Base-by-base conservation (phyloP, 768 basidiomycete genomes). In the Leucosporidium yakuticum region DNA sequence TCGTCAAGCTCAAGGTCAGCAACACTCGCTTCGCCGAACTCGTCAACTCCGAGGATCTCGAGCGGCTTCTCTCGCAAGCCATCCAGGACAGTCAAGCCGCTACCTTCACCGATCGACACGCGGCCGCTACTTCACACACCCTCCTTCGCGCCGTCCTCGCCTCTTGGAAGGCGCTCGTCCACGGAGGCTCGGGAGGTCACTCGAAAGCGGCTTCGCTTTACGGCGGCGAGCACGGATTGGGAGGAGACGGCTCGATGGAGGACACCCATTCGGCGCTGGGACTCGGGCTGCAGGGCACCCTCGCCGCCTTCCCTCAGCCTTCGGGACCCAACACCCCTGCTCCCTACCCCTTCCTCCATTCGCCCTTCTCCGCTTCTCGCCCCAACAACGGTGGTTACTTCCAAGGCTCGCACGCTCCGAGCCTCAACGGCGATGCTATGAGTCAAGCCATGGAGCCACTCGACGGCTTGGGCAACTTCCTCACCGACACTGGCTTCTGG, bases 1-100 rank as follows among this genome's bases (percentile, higher is more conserved):
- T 70, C 62, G 54, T 70, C 65, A 70, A 70, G n/a, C 62, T 70
- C 44, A 57, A 64, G 23, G 69, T 64, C 25, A 67, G 65, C 20
- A 70, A 70, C 69, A 63, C 69, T 15, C 69, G 65, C 29, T 70
- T 70, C 58, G 32, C 69, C 17, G 34, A 63, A 11, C 55, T 70
- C 21, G 69, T 70, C 62, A 54, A 58, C 50, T 47, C 51, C 19
- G 58, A 60, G 29, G 64, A 70, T 44, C 69, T 70, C 51, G 60
- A 66, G 21, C 36, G 32, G 48, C 61, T 63, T n/a, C 55, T 70
- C 31, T 51, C 62, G 9, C 39, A 57, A 19, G 56, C 59, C 32
- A 70, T 70, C 64, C 47, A 51, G 12, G 69, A 70, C 36, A 67
- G 69, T 25, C 65, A 64, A n/a, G 53, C 55, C 8, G 69, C 69